phyloP scores from a whole-genome alignment of 169 alveolate genomes.

The Plasmodium cynomolgi region DNA sequence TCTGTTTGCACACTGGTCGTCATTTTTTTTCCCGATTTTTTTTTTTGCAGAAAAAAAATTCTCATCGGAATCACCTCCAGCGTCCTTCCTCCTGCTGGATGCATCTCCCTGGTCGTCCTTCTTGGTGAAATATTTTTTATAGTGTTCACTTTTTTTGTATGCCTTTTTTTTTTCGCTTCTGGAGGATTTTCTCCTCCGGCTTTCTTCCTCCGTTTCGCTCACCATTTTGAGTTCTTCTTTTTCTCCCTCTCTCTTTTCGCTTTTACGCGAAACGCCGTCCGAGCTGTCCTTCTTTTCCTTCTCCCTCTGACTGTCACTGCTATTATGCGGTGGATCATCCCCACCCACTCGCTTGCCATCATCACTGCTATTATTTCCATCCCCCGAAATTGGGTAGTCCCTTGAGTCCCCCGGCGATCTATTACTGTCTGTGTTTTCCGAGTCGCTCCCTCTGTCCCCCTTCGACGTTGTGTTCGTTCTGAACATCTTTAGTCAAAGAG shows the following conservation, averaged over 20 bases:
- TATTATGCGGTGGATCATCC: background rate
- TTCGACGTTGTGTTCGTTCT: background rate
- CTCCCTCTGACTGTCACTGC: constrained; percentile 1
- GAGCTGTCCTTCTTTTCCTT: background rate
- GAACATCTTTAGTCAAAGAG: background rate
- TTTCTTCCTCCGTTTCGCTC: background rate
- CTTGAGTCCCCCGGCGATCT: background rate
- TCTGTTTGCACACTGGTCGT: background rate
- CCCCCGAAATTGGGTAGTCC: background rate
- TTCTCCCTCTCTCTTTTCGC: background rate
- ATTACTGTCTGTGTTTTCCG: background rate
- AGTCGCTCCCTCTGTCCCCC: background rate
- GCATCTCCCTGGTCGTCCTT: background rate
- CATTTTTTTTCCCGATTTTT: constrained; percentile 13
- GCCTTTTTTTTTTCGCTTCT: background rate
- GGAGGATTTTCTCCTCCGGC: background rate
- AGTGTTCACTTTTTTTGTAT: constrained; percentile 1
- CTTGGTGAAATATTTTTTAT: background rate
- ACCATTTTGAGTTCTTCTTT: background rate
- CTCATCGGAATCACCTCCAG: constrained; percentile 9
- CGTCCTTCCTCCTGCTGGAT: background rate
- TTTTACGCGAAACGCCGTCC: background rate
- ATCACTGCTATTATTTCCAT: background rate
- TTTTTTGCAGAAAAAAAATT: constrained; percentile 45
- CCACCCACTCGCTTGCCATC: background rate